These are phyloP conservation scores for Zostera marina DNA, from an alignment of 116 monocot genomes.

Conservation along the genomic window DNA sequence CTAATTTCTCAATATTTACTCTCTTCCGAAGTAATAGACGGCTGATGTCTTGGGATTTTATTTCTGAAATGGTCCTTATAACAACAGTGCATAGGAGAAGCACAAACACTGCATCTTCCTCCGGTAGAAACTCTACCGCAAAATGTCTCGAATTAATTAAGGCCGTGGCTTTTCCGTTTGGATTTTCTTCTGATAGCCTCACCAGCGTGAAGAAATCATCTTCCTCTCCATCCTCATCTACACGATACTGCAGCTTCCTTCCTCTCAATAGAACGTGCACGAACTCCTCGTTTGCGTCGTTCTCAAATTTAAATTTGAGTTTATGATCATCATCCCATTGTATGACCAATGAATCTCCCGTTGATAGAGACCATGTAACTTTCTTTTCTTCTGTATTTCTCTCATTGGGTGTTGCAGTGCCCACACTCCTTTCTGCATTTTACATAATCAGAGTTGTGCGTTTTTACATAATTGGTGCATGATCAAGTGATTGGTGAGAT, in stretches of 20 bases:
- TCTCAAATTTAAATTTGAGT: slow-evolving; percentile 38
- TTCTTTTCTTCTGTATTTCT: slow-evolving; percentile 28
- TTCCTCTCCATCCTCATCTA: slow-evolving; percentile 30
- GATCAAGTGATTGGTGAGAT: background rate
- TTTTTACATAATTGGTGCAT: background rate
- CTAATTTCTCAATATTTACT: slow-evolving; percentile 27
- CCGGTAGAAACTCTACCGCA: slow-evolving; percentile 72
- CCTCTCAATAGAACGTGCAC: slow-evolving; percentile 24
- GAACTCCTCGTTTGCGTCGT: background rate
- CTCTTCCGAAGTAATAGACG: slow-evolving; percentile 47
- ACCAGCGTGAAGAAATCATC: slow-evolving; percentile 54
- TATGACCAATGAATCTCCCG: slow-evolving; percentile 61
- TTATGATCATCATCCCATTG: slow-evolving; percentile 31
- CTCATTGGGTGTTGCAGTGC: slow-evolving; percentile 44
- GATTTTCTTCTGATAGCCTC: slow-evolving; percentile 25
- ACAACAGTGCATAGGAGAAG: slow-evolving; percentile 60
- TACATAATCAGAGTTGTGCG: slow-evolving; percentile 1
- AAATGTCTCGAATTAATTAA: slow-evolving; percentile 74
- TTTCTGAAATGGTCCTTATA: slow-evolving; percentile 44
- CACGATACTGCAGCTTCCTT: slow-evolving; percentile 53
- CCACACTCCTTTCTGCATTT: slow-evolving; percentile 60
- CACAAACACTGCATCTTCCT: slow-evolving; percentile 65
- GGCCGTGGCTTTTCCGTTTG: slow-evolving; percentile 65
- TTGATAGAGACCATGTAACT: slow-evolving; percentile 56
- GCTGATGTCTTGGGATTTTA: slow-evolving; percentile 40